Conservation (phyloP, 2,329 filamentous ascomycete genomes). For the Diplodia mutila region DNA sequence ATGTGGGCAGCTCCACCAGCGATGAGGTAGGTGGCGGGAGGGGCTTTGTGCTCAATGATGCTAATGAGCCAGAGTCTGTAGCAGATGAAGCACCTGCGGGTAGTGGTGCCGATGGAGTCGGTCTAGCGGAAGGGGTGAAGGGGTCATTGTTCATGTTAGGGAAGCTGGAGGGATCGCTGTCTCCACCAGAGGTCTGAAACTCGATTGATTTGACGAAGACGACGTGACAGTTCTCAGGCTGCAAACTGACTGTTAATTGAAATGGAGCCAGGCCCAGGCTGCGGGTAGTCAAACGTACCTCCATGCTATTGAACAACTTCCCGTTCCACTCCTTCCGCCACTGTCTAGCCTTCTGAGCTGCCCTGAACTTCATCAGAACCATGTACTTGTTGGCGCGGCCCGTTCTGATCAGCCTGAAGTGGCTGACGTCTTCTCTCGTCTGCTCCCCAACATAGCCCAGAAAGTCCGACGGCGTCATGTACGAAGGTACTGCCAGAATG, state of each 20-base stretch:
- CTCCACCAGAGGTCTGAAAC: slow-evolving; percentile 66
- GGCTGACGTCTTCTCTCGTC: slow-evolving; percentile 83
- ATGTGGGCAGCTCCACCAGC: slow-evolving; percentile 89
- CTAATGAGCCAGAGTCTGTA: slow-evolving; percentile 38
- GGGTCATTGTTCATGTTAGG: slow-evolving; percentile 67
- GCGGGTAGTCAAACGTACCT: slow-evolving; percentile 57
- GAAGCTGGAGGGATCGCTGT: slow-evolving; percentile 55
- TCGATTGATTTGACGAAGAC: slow-evolving; percentile 93
- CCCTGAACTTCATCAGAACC: slow-evolving; percentile 91
- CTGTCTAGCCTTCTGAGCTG: slow-evolving; percentile 70
- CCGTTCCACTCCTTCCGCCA: slow-evolving; percentile 92
- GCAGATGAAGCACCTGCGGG: slow-evolving; percentile 39
- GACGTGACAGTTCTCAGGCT: slow-evolving; percentile 93
- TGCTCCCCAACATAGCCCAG: slow-evolving; percentile 88
- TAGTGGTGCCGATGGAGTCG: slow-evolving; percentile 41
- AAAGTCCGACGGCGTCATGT: slow-evolving; percentile 88
- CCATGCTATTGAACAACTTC: slow-evolving; percentile 88
- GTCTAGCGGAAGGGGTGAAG: slow-evolving; percentile 62
- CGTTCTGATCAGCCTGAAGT: slow-evolving; percentile 93
- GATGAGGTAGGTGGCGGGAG: slow-evolving; percentile 78
- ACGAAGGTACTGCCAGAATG: slow-evolving; percentile 91
- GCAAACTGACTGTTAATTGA: slow-evolving; percentile 17
- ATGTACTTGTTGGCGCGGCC: slow-evolving; percentile 88
- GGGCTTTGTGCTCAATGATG: slow-evolving; percentile 62
- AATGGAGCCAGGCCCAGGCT: neutral